These are phyloP conservation scores for Penicillium concentricum DNA, from an alignment of 2,329 filamentous ascomycete genomes.

Conservation along the genomic window DNA sequence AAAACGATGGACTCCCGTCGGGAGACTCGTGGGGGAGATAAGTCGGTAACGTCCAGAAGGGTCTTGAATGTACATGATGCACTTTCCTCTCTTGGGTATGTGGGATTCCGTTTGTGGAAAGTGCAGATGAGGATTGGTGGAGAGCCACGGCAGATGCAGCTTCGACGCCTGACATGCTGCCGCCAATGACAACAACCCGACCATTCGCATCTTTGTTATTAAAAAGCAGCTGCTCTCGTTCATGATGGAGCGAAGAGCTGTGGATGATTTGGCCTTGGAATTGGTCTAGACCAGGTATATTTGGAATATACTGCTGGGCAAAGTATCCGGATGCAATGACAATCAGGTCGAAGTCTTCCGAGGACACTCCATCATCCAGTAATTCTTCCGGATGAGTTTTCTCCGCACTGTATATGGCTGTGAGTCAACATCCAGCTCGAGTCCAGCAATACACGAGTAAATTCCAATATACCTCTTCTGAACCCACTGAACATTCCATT, in stretches of 20 bases:
- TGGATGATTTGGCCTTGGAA: constrained; percentile 58
- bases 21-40: constrained; percentile 39
- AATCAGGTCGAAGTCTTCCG: constrained; percentile 63
- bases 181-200: constrained; percentile 72
- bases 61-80: constrained; percentile 67
- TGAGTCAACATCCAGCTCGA: not conserved
- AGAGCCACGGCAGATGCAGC: constrained; percentile 70
- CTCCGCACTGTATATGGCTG: not conserved
- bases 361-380: constrained; percentile 3
- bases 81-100: constrained; percentile 43
- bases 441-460: not conserved
- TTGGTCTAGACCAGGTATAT: constrained; percentile 35
- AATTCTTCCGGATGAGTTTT: not conserved
- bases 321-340: constrained; percentile 77
- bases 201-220: constrained; percentile 34
- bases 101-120: constrained; percentile 47
- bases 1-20: constrained; percentile 50
- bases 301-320: constrained; percentile 57
- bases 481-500: constrained; percentile 42
- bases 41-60: constrained; percentile 69
- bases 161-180: constrained; percentile 80
- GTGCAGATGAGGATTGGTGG: constrained; percentile 64
- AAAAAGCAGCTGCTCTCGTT: constrained; percentile 35
- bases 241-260: constrained; percentile 64
- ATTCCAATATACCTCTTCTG: constrained; percentile 15